Evolutionary conservation across 202 grass and related monocot species (phyloP), one percentile per base, ranked within the genome.

Genomic region (Panicum hallii): DNA sequence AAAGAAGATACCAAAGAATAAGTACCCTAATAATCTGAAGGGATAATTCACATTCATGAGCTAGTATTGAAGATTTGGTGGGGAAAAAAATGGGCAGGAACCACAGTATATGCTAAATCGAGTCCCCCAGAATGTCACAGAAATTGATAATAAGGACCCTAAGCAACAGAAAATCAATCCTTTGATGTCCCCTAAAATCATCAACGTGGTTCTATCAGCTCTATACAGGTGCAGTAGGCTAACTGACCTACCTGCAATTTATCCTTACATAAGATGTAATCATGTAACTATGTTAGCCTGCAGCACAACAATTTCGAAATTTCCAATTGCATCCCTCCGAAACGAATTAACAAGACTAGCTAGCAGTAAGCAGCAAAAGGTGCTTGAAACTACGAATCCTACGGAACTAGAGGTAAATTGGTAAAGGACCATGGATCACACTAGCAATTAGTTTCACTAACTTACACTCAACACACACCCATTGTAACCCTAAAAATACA

Each of bases 1-100:
- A 85, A 91, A 74, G 43, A 26, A 82, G 30, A n/a, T 38, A 84
- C 9, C 13, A 62, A 14, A 53, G 12, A 54, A 87, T 90, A 11
- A 87, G 67, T n/a, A 50, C 5, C 49, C 30, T 66, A 20, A 60
- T 78, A 30, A 22, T 36, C 50, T 70, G 42, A 70, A 67, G 26
- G 26, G 26, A 76, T 63, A 22, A 54, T 66, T 50, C 45, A 66
- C 6, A 17, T 70, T 67, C 43, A 71, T 81, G 72, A 38, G 36
- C 36, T 13, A 4, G 44, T 77, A 63, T 40, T 68, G 48, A 20
- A 44, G 6, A 45, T 30, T 54, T 0, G 1, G 5, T 46, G 22
- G 32, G 32, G 17, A 74, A 74, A 4, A 60, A 61, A 70, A 62
- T 14, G 30, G 10, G 42, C 5, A 75, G 5, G 36, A 57, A 45